Conservation (phyloP, 495 filamentous ascomycete genomes). For the Hypoxylon cercidicola region DNA sequence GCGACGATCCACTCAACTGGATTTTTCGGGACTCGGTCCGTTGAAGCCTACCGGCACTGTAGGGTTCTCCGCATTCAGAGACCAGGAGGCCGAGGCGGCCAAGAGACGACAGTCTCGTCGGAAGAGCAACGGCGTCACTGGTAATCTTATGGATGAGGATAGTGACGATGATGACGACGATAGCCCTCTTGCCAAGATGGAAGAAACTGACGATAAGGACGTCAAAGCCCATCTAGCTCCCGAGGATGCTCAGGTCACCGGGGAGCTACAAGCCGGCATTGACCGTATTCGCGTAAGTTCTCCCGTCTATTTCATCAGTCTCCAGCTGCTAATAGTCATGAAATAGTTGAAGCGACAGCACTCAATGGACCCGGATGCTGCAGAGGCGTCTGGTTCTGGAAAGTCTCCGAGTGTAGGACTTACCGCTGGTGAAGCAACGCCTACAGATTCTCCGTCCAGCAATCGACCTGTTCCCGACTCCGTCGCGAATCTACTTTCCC, state of each 20-base stretch:
- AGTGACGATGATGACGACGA: conserved; percentile 81
- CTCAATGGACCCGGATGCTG: conserved; percentile 77
- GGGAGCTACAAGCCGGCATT: conserved; percentile 90
- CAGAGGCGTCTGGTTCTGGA: conserved; percentile 48
- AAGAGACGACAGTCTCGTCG: conserved; percentile 66
- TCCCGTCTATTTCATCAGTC: not conserved
- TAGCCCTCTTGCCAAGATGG: conserved; percentile 67
- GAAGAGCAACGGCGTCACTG: conserved; percentile 60
- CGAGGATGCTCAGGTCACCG: conserved; percentile 85
- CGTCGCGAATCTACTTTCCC: conserved; percentile 55
- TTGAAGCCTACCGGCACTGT: conserved; percentile 83
- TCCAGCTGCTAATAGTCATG: conserved; percentile 35
- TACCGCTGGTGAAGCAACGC: conserved; percentile 45
- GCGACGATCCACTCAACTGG: conserved; percentile 78
- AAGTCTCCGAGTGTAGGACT: conserved; percentile 53
- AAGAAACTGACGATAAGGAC: conserved; percentile 79
- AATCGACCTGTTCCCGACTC: conserved; percentile 44
- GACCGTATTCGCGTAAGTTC: conserved; percentile 86
- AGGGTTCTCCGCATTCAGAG: conserved; percentile 91
- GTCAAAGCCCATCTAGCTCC: conserved; percentile 64
- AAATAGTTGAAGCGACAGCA: conserved; percentile 92
- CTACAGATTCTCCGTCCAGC: conserved; percentile 50
- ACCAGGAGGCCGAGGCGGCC: conserved; percentile 62
- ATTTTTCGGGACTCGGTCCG: conserved; percentile 86
- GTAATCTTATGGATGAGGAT: conserved; percentile 59